Base-by-base conservation (phyloP, 1,284 basidiomycete species). In the Trichosporon ovoides region DNA sequence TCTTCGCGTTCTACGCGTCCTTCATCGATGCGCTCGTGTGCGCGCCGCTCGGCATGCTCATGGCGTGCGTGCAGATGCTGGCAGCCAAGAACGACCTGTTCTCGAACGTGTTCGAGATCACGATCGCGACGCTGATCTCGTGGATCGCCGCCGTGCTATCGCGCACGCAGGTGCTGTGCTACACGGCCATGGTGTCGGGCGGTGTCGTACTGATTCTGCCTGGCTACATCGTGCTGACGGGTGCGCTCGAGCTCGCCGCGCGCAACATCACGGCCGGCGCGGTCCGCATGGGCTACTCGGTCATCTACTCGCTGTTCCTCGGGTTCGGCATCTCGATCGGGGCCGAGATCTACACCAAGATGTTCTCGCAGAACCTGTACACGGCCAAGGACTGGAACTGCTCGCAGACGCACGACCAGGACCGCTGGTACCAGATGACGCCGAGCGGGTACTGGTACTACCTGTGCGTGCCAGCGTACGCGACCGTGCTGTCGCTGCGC, bases 131-230 rank as follows among this genome's bases (percentile, higher is more conserved):
- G 18, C 51, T 93, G 72, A 90, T 88, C 70, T 81, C 82, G 16
- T 95, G 95, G 75, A 68, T 92, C 49, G 82, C 90, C 6, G 89
- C 88, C 20, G 87, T 84, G 2, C 77, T 92, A 48, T 86, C 87
- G 1, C 82, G 85, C n/a, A 84, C 85, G 0, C 75, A 80, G 20
- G 79, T 82, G 55, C 87, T 94, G 62, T 95, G 92, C 78, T 95
- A 91, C 71, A 86, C 90, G 3, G 87, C 91, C 2, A 81, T 95
- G 57, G 88, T 89, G 0, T 90, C 89, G 3, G 84, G 84, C 16
- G 87, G 89, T 3, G 86, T 94, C 59, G 91, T 94, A 4, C 81
- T 93, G 53, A 95, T 95, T 66, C 81, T 95, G 5, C 61, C 92
- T 89, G 68, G 89, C 48, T 90, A 88, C 70, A 87, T 91, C 66